Evolutionary conservation across 129 eudicot species (phyloP).

Genomic region (Centrapalus pauciflorus): DNA sequence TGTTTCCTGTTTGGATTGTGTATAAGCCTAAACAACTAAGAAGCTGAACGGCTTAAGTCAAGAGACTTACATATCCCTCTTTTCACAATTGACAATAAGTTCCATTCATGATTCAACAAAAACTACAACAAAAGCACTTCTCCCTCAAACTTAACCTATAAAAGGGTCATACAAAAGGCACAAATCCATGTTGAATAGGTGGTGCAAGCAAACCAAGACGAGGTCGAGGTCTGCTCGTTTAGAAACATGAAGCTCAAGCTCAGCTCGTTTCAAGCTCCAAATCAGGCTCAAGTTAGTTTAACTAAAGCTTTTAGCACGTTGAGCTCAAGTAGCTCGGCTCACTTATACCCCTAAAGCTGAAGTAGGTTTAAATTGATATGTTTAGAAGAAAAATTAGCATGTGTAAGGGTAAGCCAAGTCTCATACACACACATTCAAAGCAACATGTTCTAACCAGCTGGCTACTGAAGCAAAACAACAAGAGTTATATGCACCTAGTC

Average conservation of each 20-base stretch:
- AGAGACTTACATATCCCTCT: background rate
- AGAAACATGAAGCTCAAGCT: too few species aligned
- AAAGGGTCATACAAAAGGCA: background rate
- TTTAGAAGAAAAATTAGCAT: background rate
- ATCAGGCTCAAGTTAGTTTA: too few species aligned
- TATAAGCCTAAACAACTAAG: background rate
- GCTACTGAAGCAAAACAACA: background rate
- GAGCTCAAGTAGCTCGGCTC: too few species aligned
- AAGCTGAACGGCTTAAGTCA: too few species aligned
- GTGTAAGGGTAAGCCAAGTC: background rate
- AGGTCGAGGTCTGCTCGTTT: too few species aligned
- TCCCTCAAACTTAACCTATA: background rate
- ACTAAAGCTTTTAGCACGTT: too few species aligned
- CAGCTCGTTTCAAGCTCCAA: too few species aligned
- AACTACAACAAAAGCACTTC: background rate
- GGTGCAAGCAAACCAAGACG: too few species aligned
- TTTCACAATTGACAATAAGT: background rate
- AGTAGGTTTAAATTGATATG: too few species aligned
- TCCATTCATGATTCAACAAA: background rate
- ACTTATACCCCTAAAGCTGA: too few species aligned
- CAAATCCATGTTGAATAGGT: too few species aligned
- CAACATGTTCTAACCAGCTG: background rate
- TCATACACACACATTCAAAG: background rate
- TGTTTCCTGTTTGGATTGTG: background rate
- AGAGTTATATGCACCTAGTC: background rate